Evolutionary conservation across 768 basidiomycete genomes (phyloP), one percentile per base, ranked within the genome.

Genomic region (Termitomyces sp.): DNA sequence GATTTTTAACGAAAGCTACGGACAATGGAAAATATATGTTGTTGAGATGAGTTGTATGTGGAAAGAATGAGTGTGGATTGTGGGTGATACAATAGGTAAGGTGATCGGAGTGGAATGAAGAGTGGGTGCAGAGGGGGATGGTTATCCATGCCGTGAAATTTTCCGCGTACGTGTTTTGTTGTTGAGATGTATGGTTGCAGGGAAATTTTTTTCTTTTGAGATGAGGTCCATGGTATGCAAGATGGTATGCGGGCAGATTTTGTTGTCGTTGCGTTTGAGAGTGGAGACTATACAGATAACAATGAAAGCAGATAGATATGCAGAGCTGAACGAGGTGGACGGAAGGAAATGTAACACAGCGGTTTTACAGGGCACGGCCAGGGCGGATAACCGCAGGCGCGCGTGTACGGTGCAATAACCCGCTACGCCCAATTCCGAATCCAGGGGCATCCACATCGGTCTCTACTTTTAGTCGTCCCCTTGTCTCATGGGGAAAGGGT

Each of bases 361-460:
- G 55, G 24, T 44, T 44, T 53, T 63, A 67, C 36, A 65, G 50
- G 30, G 46, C 56, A 59, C 57, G 66, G 47, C 61, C 61, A 45
- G 58, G 55, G 54, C 54, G 64, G 18, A 57, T 36, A n/a, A 46
- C 56, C 51, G 30, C 34, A 31, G 55, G 54, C 34, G 61, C 65
- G 24, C 75, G 70, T 65, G 78, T 78, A 31, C 81, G 72, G 56
- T 76, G 73, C 53, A 81, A 62, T 52, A 89, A 69, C 7, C 87
- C 88, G 62, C 86, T 89, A 53, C 87, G 81, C 54, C 87, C 87
- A 44, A 73, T 74, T 6, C 86, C 87, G 59, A 73, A 84, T 9
- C 87, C 87, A 39, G 87, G 87, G 2, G 82, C 86, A 39, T 76
- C 72, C n/a, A 71, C 71, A 36, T 73, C 80, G 45, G 81, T 78